Evolutionary conservation across 106 monocot species (phyloP), one percentile per base, ranked within the genome.

Genomic region (Narthecium ossifragum): DNA sequence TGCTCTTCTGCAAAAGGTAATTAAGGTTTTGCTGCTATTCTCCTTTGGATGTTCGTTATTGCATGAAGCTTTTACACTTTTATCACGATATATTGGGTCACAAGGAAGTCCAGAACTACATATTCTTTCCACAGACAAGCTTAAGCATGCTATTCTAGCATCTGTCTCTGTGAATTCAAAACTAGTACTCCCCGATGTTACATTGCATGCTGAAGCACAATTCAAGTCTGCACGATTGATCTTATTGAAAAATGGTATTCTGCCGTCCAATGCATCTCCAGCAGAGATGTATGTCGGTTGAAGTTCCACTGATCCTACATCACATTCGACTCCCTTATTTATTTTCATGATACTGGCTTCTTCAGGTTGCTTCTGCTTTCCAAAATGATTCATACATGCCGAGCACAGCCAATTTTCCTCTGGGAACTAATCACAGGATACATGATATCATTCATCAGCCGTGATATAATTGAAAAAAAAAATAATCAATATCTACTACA

Each of bases 1-100:
- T 11, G 30, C 31, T 57, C 67, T 78, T 67, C 78, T 72, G 45
- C n/a, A 25, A 63, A 78, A 78, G 5, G 72, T 78, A 52, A 71
- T 58, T 36, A 71, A 57, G 20, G 67, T 61, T 17, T 31, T 13
- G 2, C 33, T 60, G 22, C 9, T 27, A 23, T 40, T 68, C 6
- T 51, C 63, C 39, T 63, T 75, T 32, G 31, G 37, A 51, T 31
- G 8, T 18, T 34, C 40, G 14, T 49, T 25, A 51, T 46, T 63
- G 26, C 14, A 26, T 34, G 20, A 23, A 30, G 22, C 3, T 22
- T 34, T 28, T 15, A 7, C 31, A 2, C 18, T 65, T 57, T 53
- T 53, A 53, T 58, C 65, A 22, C 34, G 26, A 66, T 33, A 47
- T 30, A 41, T 13, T 49, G 45, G 15, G 34, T 21, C 68, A 28